Evolutionary conservation across 768 basidiomycete genomes (phyloP).

Genomic region (Lentinula edodes): DNA sequence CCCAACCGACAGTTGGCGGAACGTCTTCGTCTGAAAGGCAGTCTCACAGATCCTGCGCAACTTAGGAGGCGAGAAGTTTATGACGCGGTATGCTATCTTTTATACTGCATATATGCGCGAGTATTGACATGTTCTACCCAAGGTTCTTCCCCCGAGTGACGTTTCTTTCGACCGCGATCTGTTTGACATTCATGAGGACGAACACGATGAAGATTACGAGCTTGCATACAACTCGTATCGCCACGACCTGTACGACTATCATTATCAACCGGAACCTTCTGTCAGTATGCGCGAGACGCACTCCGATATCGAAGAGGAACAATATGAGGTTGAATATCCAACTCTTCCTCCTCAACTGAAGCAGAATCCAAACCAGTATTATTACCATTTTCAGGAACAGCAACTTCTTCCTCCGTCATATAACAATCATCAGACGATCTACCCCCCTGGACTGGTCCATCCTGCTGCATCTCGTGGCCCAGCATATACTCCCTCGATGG

Average conservation of each 20-base stretch:
- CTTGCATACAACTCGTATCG: slow-evolving; percentile 26
- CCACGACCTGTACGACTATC: slow-evolving; percentile 20
- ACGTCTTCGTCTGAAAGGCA: slow-evolving; percentile 62
- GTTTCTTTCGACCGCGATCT: slow-evolving; percentile 47
- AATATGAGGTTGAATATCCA: slow-evolving; percentile 6
- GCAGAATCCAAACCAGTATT: slow-evolving; percentile 10
- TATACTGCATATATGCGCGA: slow-evolving; percentile 15
- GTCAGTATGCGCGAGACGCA: slow-evolving; percentile 7
- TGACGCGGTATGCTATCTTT: slow-evolving; percentile 30
- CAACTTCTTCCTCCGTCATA: slow-evolving; percentile 10
- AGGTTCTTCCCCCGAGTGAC: slow-evolving; percentile 18
- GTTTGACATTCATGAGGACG: slow-evolving; percentile 74
- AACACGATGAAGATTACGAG: slow-evolving; percentile 47
- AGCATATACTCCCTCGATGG: not conserved
- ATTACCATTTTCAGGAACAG: slow-evolving; percentile 15
- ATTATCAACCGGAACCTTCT: slow-evolving; percentile 10
- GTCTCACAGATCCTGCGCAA: slow-evolving; percentile 66
- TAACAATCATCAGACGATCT: not conserved
- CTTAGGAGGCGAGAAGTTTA: slow-evolving; percentile 40
- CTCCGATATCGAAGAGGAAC: slow-evolving; percentile 4
- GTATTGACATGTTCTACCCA: slow-evolving; percentile 14
- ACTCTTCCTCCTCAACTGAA: slow-evolving; percentile 27
- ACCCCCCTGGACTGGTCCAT: slow-evolving; percentile 10
- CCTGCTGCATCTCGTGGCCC: slow-evolving; percentile 4
- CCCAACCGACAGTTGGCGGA: slow-evolving; percentile 50